phyloP scores from a whole-genome alignment of 2,329 filamentous ascomycete species.

The Fusarium tricinctum region DNA sequence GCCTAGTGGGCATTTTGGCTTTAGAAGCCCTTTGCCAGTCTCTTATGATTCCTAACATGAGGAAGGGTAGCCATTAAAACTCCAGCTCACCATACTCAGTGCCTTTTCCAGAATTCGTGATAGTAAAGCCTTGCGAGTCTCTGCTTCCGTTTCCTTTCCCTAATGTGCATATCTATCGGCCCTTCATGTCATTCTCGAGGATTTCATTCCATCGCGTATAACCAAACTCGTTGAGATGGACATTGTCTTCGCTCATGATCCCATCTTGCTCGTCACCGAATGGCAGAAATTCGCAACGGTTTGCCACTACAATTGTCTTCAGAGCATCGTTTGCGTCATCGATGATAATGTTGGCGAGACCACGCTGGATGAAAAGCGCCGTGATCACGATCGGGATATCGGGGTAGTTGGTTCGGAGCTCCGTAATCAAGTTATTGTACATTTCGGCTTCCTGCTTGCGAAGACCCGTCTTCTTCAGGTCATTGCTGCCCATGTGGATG shows the following conservation, averaged over 20 bases:
- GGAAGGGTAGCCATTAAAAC: too few species aligned
- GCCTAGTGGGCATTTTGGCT: too few species aligned
- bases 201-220: slow-evolving; percentile 10
- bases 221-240: slow-evolving; percentile 16
- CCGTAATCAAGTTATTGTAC: neutral
- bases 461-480: slow-evolving; percentile 1
- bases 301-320: neutral
- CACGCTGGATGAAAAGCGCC: slow-evolving; percentile 5
- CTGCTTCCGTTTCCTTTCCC: rapidly evolving
- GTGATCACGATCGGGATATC: slow-evolving; percentile 5
- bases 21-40: too few species aligned
- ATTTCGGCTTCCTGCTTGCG: neutral
- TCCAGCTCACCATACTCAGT: too few species aligned
- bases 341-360: neutral
- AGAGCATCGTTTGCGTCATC: neutral
- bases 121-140: neutral
- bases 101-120: too few species aligned
- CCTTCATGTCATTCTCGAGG: slow-evolving; percentile 6
- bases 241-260: slow-evolving; percentile 11
- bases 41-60: too few species aligned
- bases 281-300: neutral
- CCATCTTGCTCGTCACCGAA: slow-evolving; percentile 4
- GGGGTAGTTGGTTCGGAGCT: neutral
- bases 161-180: neutral
- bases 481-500: slow-evolving; percentile 25